These are phyloP conservation scores for Chamaecyparis obtusa DNA, from an alignment of 75 land plant genomes.

Conservation along the genomic window DNA sequence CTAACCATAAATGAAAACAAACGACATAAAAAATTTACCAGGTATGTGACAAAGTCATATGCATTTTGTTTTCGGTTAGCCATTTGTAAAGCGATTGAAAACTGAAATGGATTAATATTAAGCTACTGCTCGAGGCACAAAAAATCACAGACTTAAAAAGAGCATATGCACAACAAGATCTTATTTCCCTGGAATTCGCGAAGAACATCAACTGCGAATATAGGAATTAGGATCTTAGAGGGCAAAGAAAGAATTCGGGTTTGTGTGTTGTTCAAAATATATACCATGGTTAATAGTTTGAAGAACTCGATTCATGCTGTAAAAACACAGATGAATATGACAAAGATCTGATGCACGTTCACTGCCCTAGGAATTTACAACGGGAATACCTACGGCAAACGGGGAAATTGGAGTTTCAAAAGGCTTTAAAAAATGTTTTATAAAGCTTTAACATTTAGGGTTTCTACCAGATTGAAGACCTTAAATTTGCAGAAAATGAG, in stretches of 20 bases:
- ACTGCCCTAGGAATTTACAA: not conserved
- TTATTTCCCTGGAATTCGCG: not conserved
- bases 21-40: no score
- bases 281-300: no score
- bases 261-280: no score
- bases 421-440: not conserved
- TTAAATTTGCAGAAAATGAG: not conserved
- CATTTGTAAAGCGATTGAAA: not conserved
- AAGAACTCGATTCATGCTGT: no score
- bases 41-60: not conserved
- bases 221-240: not conserved
- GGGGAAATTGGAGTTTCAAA: not conserved
- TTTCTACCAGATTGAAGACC: not conserved
- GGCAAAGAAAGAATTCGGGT: not conserved
- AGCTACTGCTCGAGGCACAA: not conserved
- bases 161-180: not conserved
- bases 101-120: not conserved
- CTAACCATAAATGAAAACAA: not conserved
- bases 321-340: not conserved
- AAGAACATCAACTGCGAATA: not conserved
- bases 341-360: not conserved
- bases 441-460: not conserved
- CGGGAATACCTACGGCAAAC: not conserved
- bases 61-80: not conserved
- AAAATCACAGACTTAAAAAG: no score